Percentiles rank a stretch among this genome's conserved stretches.
Conservation (phyloP, 2,329 filamentous ascomycete genomes). For the Fusarium goolgardi region DNA sequence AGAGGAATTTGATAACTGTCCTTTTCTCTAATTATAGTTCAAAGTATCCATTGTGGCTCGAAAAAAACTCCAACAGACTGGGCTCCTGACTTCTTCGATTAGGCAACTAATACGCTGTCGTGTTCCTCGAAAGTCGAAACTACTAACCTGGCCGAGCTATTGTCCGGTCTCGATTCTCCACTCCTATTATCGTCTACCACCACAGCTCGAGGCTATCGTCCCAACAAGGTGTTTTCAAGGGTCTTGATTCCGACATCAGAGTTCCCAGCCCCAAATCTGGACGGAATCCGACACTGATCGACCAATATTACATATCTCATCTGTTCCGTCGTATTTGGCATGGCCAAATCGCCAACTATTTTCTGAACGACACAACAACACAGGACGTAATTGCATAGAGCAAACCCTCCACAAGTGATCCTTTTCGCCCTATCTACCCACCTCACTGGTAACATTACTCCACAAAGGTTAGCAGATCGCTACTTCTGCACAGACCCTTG, state of each 20-base stretch:
- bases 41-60: not conserved
- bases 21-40: constrained; percentile 2
- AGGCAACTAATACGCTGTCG: constrained; percentile 7
- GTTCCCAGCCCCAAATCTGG: not conserved
- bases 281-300: not conserved
- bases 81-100: not conserved
- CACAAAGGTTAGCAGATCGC: constrained; percentile 39
- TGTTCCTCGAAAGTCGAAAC: not conserved
- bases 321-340: not conserved
- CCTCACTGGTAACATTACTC: constrained; percentile 41
- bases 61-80: not conserved
- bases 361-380: not conserved
- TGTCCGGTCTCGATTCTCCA: constrained; percentile 7
- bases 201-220: not conserved
- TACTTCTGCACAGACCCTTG: constrained; percentile 42
- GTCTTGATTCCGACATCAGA: not conserved
- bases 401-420: constrained; percentile 1
- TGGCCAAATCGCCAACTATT: not conserved
- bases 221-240: constrained; percentile 31
- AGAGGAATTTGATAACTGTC: not conserved
- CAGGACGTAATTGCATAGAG: not conserved
- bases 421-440: constrained; percentile 21
- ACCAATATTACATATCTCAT: not conserved
- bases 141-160: not conserved
- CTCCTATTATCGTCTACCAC: constrained; percentile 2